Conservation (phyloP, 306 rosid genomes). For the Dicorynia guianensis region DNA sequence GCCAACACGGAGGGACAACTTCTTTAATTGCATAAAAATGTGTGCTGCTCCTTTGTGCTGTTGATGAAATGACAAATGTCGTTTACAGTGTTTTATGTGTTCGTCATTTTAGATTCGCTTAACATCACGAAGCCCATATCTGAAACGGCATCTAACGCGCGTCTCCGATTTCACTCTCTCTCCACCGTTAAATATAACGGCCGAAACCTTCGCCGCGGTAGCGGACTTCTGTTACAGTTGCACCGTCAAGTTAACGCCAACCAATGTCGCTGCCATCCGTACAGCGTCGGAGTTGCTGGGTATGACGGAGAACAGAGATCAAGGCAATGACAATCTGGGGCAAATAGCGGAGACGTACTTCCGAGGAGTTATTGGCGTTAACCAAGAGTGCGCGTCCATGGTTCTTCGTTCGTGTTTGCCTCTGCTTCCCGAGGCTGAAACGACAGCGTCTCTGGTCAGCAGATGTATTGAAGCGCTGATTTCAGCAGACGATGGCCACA, state of each 20-base stretch:
- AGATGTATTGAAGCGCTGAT: constrained; percentile 70
- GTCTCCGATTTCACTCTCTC: constrained; percentile 62
- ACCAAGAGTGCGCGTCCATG: constrained; percentile 55
- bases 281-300: constrained; percentile 81
- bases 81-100: too few species aligned
- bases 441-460: constrained; percentile 67
- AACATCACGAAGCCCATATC: constrained; percentile 65
- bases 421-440: constrained; percentile 88
- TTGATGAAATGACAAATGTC: constrained; percentile 13
- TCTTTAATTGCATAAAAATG: constrained; percentile 48
- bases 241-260: constrained; percentile 57
- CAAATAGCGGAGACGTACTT: constrained; percentile 62
- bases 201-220: constrained; percentile 62
- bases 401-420: constrained; percentile 74
- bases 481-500: constrained; percentile 40
- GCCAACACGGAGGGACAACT: constrained; percentile 33
- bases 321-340: constrained; percentile 51
- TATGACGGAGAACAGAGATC: constrained; percentile 54
- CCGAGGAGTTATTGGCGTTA: constrained; percentile 52
- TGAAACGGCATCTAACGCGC: constrained; percentile 65
- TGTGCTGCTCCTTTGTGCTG: constrained; percentile 43
- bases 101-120: constrained; percentile 60
- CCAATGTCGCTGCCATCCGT: constrained; percentile 72
- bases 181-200: constrained; percentile 80
- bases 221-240: constrained; percentile 81